Base-by-base conservation (phyloP, 345 rosid genomes). In the Streptanthus diversifolius region DNA sequence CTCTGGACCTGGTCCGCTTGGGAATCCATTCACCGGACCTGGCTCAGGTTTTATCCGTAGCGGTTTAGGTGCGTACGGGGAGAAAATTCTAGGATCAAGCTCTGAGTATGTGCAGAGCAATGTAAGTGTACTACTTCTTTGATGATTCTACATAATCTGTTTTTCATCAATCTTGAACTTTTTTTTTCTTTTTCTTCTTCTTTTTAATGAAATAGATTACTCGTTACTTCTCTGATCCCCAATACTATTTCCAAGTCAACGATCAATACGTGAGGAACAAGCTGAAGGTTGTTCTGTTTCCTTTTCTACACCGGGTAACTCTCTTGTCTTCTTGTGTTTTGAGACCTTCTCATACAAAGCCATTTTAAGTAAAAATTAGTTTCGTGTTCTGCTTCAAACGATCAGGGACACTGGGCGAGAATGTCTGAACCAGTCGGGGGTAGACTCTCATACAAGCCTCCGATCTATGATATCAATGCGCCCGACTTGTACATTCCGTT, bases 401-500 rank as follows among this genome's bases (percentile, higher is more conserved):
- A 19, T 29, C 57, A 84, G 90, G 92, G 92, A 8, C 92, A 84
- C 18, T 85, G 96, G 96, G 86, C 87, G 3, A 80, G 90, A 70
- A 84, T 84, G 35, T 83, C 89, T 5, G 92, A 87, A 74, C 87
- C 89, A 8, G 87, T 89, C 1, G 85, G 86, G 3, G 90, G 96
- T 66, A 78, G 85, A 59, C 87, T 85, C 19, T 85, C 90, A 1
- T 85, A 87, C 72, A 84, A 82, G 66, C 90, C 92, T 18, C 90
- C 92, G 0, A 77, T 89, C 37, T 71, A 85, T 79, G 95, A 89
- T 68, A 77, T 89, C 54, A 89, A 89, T 71, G 95, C 95, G 4
- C 95, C 91, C 0, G 91, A 87, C 66, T 84, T 87, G 4, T 89
- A 89, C 85, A 89, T 89, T 77, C 92, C 90, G 1, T 83, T 80